Percentiles rank a stretch among this genome's conserved stretches.
Evolutionary conservation across 75 land plant species (phyloP).

Genomic region (Pinus albicaulis): DNA sequence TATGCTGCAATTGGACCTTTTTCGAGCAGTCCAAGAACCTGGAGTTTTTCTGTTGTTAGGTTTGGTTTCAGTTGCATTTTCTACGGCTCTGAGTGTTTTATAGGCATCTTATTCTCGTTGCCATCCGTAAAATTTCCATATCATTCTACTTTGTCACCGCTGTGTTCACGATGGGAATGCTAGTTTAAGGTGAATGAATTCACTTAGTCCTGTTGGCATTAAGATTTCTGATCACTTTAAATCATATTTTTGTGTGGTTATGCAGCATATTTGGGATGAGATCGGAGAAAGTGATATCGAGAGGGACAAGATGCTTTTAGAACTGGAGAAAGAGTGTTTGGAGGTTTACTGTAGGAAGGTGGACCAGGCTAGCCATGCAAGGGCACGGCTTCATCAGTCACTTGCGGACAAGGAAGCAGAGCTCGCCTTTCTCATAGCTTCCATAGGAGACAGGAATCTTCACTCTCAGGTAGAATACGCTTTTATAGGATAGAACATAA

Average conservation of each 20-base stretch:
- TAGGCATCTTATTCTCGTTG: too few species aligned
- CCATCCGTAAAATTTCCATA: too few species aligned
- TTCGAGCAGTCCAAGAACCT: too few species aligned
- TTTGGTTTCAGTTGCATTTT: too few species aligned
- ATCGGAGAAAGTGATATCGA: slow-evolving; percentile 49
- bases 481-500: not conserved
- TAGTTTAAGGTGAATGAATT: not conserved
- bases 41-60: too few species aligned
- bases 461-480: slow-evolving; percentile 21
- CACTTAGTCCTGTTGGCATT: not conserved
- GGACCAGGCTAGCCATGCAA: slow-evolving; percentile 42
- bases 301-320: slow-evolving; percentile 45
- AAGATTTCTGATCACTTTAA: not conserved
- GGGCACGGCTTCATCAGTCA: slow-evolving; percentile 31
- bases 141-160: not conserved
- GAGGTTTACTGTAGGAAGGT: slow-evolving; percentile 51
- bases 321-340: slow-evolving; percentile 51
- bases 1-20: too few species aligned
- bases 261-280: slow-evolving; percentile 52
- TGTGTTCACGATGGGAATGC: not conserved
- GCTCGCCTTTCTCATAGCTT: slow-evolving; percentile 30
- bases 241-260: not conserved
- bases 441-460: slow-evolving; percentile 30
- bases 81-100: too few species aligned
- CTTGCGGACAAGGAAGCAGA: slow-evolving; percentile 40